A percentile compares a stretch with the other conserved stretches of the same genome.
Conservation (phyloP, 2,329 filamentous ascomycete species). For the Periconia sp. region DNA sequence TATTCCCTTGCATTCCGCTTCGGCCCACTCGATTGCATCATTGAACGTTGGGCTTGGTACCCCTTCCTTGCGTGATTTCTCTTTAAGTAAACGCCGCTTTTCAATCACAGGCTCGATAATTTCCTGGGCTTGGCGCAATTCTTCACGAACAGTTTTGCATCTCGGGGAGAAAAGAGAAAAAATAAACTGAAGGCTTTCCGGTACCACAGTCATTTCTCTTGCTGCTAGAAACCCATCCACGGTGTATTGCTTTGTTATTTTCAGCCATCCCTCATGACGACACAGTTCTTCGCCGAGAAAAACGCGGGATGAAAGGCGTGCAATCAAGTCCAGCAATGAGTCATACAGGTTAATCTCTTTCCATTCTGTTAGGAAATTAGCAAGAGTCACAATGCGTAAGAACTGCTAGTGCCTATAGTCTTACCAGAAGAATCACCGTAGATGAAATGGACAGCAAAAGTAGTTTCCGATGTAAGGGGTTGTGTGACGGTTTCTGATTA, state of each 20-base stretch:
- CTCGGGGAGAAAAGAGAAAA: conserved; percentile 50
- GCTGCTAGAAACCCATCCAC: conserved; percentile 53
- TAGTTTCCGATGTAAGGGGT: not conserved
- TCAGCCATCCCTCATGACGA: conserved; percentile 58
- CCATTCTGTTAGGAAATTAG: conserved; percentile 3
- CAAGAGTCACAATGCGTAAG: not conserved
- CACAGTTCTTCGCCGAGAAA: conserved; percentile 56
- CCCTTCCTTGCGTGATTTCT: not conserved
- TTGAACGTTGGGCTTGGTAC: conserved; percentile 14
- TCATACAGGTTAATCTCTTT: conserved; percentile 1
- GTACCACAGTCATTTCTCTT: conserved; percentile 51
- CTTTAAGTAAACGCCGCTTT: conserved; percentile 4
- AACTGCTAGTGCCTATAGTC: not conserved
- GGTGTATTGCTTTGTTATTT: conserved; percentile 55
- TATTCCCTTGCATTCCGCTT: conserved; percentile 36
- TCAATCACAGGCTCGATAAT: conserved; percentile 33
- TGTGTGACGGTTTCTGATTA: not conserved
- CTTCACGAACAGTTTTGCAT: conserved; percentile 41
- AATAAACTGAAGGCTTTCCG: conserved; percentile 44
- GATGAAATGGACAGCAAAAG: not conserved
- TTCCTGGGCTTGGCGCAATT: conserved; percentile 40
- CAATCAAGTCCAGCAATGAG: conserved; percentile 52
- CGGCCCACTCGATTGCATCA: conserved; percentile 50
- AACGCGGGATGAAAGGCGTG: conserved; percentile 56
- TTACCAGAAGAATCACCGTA: not conserved